These are phyloP conservation scores for Aureobasidium pullulans DNA, from an alignment of 2,329 filamentous ascomycete species.

Conservation along the genomic window DNA sequence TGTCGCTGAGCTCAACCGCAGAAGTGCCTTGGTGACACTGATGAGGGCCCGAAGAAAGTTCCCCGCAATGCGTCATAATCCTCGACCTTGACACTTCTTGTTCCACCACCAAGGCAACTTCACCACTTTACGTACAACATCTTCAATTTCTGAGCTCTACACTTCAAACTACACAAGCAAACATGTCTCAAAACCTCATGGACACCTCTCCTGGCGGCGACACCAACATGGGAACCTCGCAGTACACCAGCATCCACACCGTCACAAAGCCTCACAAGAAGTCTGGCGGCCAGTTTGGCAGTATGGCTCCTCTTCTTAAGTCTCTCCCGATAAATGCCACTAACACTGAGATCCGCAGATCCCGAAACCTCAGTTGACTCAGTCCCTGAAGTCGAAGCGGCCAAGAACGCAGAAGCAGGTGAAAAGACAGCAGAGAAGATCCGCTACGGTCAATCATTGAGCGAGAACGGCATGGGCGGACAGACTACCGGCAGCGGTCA, in stretches of 20 bases:
- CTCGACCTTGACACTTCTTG: not conserved
- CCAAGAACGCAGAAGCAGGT: constrained; percentile 31
- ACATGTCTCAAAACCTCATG: constrained; percentile 50
- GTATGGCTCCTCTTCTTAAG: constrained; percentile 25
- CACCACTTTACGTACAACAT: not conserved
- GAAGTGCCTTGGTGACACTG: not conserved
- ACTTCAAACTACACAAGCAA: not conserved
- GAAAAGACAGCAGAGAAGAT: constrained; percentile 46
- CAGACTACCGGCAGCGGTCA: constrained; percentile 38
- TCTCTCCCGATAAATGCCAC: no score
- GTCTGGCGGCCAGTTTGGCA: constrained; percentile 49
- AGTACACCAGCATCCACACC: constrained; percentile 51
- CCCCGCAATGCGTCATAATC: constrained; percentile 1
- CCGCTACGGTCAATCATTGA: constrained; percentile 49
- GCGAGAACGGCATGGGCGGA: constrained; percentile 49
- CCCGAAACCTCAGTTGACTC: constrained; percentile 26
- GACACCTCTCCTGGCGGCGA: constrained; percentile 55
- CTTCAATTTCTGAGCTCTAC: not conserved
- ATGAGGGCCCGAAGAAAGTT: not conserved
- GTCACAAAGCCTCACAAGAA: constrained; percentile 45
- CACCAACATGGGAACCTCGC: not conserved
- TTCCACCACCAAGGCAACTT: not conserved
- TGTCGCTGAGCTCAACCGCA: constrained; percentile 2
- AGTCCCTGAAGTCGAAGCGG: constrained; percentile 24
- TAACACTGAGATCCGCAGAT: not conserved